Conservation (phyloP, 163 green algal species). For the Trebouxiophyceae sp. region DNA sequence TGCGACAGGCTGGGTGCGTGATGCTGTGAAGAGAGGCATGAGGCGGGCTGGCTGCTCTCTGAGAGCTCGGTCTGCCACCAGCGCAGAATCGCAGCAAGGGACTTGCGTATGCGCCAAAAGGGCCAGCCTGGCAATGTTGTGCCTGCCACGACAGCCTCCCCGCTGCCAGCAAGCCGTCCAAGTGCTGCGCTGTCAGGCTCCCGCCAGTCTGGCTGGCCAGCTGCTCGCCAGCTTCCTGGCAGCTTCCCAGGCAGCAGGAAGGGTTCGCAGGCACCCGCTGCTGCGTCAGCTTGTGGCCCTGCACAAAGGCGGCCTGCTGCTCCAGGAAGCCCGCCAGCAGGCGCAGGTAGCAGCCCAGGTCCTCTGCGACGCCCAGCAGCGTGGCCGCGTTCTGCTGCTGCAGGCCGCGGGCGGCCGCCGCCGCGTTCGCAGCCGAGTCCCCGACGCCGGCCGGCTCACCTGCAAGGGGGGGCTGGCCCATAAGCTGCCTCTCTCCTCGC, state of each 20-base stretch:
- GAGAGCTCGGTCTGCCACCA: too few relatives aligned
- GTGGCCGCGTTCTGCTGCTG: neutral
- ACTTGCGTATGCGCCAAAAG: neutral
- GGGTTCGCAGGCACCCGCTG: neutral
- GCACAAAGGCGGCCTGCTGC: neutral
- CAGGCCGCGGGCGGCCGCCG: neutral
- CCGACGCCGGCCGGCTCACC: too few relatives aligned
- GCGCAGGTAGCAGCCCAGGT: neutral
- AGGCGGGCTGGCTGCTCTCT: too few relatives aligned
- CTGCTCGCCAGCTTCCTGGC: too few relatives aligned
- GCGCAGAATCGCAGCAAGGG: neutral
- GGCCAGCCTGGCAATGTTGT: neutral
- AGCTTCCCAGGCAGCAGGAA: too few relatives aligned
- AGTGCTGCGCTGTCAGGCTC: neutral
- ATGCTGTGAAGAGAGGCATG: too few relatives aligned
- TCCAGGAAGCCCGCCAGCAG: neutral
- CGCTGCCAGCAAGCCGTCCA: neutral
- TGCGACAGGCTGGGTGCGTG: too few relatives aligned
- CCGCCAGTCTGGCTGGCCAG: too few relatives aligned
- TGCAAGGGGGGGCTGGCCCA: too few relatives aligned
- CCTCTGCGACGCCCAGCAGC: neutral
- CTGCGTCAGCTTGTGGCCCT: neutral
- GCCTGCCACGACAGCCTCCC: too few relatives aligned
- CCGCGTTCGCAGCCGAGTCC: neutral
- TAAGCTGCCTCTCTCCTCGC: too few relatives aligned